Evolutionary conservation across 805 yeast genomes (phyloP), one percentile per base, ranked within the genome.

Genomic region (Monosporozyma solicola): DNA sequence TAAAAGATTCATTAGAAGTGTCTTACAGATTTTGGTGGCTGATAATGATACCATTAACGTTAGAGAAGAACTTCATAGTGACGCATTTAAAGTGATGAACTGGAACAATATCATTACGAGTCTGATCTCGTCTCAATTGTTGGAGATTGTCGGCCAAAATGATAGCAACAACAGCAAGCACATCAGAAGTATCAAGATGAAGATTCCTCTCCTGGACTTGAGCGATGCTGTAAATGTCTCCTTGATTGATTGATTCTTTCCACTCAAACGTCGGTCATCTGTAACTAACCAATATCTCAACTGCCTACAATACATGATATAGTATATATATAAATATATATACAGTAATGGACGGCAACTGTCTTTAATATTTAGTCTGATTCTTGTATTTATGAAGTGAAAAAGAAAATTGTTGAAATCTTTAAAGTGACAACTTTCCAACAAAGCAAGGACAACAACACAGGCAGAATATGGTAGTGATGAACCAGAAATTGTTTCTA

Each of bases 401-500:
- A 35, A 35, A 35, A 35, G n/a, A 35, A 35, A 35, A 35, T 35
- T 35, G n/a, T 13, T 11, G n/a, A 15, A 13, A 15, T n/a, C 16
- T 5, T 35, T 11, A 35, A 35, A 35, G 7, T 35, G n/a, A 35
- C 39, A 35, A 35, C 16, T 35, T 35, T 15, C 39, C 13, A 35
- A 13, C n/a, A 35, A 13, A 15, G 15, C 39, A 35, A 35, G 16
- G 15, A n/a, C 16, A 35, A 35, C 20, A 35, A n/a, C 16, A 35
- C 4, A 35, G 39, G 5, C 11, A n/a, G n/a, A 35, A 9, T 8
- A 22, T 41, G 11, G 11, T 15, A 4, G 8, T 22, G 31, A n/a
- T 43, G 29, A n/a, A 57, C 16, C 57, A 60, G 27, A 67, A 64
- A 48, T 48, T 63, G 29, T 61, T 59, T 47, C 46, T 67, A 24